These are phyloP conservation scores for Tardiomyces blankii DNA, from an alignment of 1,139 yeast species.

Conservation along the genomic window DNA sequence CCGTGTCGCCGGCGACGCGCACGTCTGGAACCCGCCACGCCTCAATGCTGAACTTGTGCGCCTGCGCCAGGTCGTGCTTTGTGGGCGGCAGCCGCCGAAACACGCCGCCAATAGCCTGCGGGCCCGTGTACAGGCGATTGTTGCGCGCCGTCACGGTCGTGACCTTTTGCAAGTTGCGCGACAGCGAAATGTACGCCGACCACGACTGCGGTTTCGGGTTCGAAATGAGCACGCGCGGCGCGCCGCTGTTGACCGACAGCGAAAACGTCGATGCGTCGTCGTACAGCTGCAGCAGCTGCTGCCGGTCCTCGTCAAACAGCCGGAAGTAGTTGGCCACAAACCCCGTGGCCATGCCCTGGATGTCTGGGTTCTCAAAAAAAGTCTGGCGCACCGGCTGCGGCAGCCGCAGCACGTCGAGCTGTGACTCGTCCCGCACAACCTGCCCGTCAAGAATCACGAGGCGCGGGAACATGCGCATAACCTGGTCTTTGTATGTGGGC, in stretches of 20 bases:
- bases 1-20: slow-evolving; percentile 49
- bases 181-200: slow-evolving; percentile 35
- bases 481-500: slow-evolving; percentile 45
- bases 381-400: slow-evolving; percentile 43
- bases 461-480: slow-evolving; percentile 66
- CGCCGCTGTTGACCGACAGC: slow-evolving; percentile 40
- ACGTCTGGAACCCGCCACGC: slow-evolving; percentile 41
- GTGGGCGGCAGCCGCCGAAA: slow-evolving; percentile 67
- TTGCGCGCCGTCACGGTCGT: slow-evolving; percentile 46
- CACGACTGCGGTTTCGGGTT: slow-evolving; percentile 15
- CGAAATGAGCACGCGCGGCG: slow-evolving; percentile 19
- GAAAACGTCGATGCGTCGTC: slow-evolving; percentile 83
- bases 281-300: slow-evolving; percentile 59
- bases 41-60: slow-evolving; percentile 66
- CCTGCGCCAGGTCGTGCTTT: slow-evolving; percentile 57
- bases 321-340: slow-evolving; percentile 67
- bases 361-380: slow-evolving; percentile 73
- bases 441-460: slow-evolving; percentile 71
- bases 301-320: slow-evolving; percentile 73
- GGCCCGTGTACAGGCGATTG: slow-evolving; percentile 60
- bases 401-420: slow-evolving; percentile 34
- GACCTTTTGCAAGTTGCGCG: slow-evolving; percentile 67
- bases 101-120: slow-evolving; percentile 46
- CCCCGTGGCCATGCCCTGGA: slow-evolving; percentile 58
- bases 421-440: slow-evolving; percentile 60